Percentiles rank a stretch among this genome's conserved stretches.
These are phyloP conservation scores for Xylariaceae sp. DNA, from an alignment of 2,329 filamentous ascomycete species.

Conservation along the genomic window DNA sequence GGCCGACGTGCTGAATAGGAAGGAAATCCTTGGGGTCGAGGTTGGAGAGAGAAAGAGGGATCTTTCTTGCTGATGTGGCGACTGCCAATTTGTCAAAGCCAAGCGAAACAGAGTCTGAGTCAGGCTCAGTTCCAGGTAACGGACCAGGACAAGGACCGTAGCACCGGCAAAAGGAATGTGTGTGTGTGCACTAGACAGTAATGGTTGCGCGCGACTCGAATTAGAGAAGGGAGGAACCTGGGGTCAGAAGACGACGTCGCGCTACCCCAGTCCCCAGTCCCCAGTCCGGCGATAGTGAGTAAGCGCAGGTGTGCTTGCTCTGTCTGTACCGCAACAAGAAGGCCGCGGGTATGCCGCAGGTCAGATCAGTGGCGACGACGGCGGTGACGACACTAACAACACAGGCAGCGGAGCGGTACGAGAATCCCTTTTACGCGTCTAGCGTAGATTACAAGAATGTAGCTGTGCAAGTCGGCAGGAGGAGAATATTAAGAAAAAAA, in stretches of 20 bases:
- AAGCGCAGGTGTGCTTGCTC: background rate
- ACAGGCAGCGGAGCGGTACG: constrained; percentile 13
- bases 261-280: background rate
- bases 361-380: background rate
- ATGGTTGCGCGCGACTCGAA: constrained; percentile 8
- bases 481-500: constrained; percentile 4
- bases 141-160: constrained; percentile 24
- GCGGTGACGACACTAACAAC: constrained; percentile 6
- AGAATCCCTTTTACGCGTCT: constrained; percentile 18
- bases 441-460: constrained; percentile 20
- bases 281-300: background rate
- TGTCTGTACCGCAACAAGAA: constrained; percentile 5
- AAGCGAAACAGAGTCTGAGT: constrained; percentile 34
- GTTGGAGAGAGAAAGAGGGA: constrained; percentile 24
- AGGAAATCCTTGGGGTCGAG: constrained; percentile 14
- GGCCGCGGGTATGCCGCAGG: background rate
- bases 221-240: constrained; percentile 3
- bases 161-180: constrained; percentile 13
- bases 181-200: background rate
- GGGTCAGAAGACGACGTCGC: background rate
- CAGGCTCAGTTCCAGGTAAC: constrained; percentile 22
- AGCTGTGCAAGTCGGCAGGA: constrained; percentile 8
- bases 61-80: constrained; percentile 31
- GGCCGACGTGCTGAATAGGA: constrained; percentile 23
- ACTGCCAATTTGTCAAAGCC: constrained; percentile 30